A percentile compares a stretch with the other conserved stretches of the same genome.
phyloP scores from a whole-genome alignment of 768 basidiomycete genomes.

The Hysterangium stoloniferum region DNA sequence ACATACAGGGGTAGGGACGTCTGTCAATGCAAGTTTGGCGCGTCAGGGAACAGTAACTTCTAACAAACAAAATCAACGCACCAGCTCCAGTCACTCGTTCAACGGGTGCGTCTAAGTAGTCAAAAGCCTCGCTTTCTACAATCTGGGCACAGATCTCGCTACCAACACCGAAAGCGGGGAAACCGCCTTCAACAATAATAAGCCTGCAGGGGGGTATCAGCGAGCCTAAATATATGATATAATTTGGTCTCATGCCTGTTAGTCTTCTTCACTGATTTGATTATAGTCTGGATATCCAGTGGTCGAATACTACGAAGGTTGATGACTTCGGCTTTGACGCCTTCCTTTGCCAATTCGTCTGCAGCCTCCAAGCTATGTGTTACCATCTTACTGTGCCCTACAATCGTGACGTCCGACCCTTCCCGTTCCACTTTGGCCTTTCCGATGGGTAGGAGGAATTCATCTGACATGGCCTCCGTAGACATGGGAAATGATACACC shows the following conservation, averaged over 20 bases:
- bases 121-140: slow-evolving; percentile 94
- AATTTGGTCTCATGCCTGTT: slow-evolving; percentile 54
- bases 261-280: slow-evolving; percentile 96
- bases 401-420: slow-evolving; percentile 90
- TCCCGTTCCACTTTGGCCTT: slow-evolving; percentile 94
- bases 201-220: slow-evolving; percentile 40
- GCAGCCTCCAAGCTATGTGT: slow-evolving; percentile 92
- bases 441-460: slow-evolving; percentile 93
- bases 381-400: slow-evolving; percentile 98
- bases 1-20: slow-evolving; percentile 92
- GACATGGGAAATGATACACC: slow-evolving; percentile 97
- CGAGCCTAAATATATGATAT: neutral
- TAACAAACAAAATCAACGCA: neutral
- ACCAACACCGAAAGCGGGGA: slow-evolving; percentile 97
- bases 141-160: slow-evolving; percentile 98
- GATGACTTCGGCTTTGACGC: slow-evolving; percentile 95
- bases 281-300: slow-evolving; percentile 96
- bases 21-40: slow-evolving; percentile 12
- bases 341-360: slow-evolving; percentile 88
- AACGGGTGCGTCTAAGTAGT: slow-evolving; percentile 96
- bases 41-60: neutral
- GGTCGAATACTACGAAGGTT: slow-evolving; percentile 95
- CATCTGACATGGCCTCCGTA: slow-evolving; percentile 87
- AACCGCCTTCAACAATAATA: slow-evolving; percentile 94
- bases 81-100: slow-evolving; percentile 95